These are phyloP conservation scores for Astragalus membranaceus DNA, from an alignment of 306 rosid genomes.

Conservation along the genomic window DNA sequence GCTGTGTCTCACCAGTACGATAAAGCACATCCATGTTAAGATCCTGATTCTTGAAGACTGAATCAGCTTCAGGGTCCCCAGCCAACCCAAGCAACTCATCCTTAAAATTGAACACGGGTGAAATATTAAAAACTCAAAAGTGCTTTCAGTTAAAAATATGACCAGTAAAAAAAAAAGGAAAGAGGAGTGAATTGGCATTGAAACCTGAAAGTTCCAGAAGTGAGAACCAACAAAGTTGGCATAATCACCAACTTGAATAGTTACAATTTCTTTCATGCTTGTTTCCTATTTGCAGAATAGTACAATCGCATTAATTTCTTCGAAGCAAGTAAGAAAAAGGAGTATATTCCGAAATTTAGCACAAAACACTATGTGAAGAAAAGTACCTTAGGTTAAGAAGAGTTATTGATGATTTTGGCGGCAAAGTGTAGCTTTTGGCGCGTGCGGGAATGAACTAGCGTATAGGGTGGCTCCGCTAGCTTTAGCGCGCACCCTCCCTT, in stretches of 20 bases:
- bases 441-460: too few relatives aligned
- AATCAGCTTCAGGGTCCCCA: constrained; percentile 53
- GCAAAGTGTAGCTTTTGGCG: background rate
- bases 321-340: background rate
- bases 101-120: constrained; percentile 36
- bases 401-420: constrained; percentile 20
- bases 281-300: constrained; percentile 7
- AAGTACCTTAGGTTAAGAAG: background rate
- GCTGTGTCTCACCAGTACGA: constrained; percentile 79
- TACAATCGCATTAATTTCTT: background rate
- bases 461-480: too few relatives aligned
- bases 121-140: background rate
- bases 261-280: constrained; percentile 74
- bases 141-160: background rate
- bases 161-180: background rate
- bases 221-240: constrained; percentile 87
- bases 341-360: background rate
- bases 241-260: constrained; percentile 75
- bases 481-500: too few relatives aligned
- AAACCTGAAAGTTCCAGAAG: constrained; percentile 96
- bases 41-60: constrained; percentile 55
- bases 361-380: background rate
- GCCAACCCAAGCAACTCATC: constrained; percentile 82
- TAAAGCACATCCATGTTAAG: constrained; percentile 83
- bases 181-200: background rate